Percentiles rank a stretch among this genome's conserved stretches.
These are phyloP conservation scores for Globisporangium megalacanthum DNA, from an alignment of 352 stramenopile genomes.

Conservation along the genomic window DNA sequence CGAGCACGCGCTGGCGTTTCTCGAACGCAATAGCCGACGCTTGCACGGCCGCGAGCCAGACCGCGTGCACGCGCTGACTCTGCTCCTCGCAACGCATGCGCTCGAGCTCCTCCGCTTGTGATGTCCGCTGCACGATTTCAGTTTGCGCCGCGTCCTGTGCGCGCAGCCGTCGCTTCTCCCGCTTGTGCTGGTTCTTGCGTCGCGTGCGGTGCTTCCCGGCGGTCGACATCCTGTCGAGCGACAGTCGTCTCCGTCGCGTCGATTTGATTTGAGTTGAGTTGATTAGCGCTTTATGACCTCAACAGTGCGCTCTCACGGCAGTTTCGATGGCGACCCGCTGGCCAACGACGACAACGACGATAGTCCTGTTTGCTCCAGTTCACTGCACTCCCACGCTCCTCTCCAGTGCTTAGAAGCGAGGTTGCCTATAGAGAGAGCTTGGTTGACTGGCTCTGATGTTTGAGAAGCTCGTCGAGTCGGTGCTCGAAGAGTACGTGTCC, in stretches of 20 bases:
- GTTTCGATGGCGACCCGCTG: too few relatives aligned
- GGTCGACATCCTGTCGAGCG: not conserved
- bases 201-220: conserved; percentile 35
- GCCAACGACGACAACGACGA: too few relatives aligned
- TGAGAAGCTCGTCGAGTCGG: conserved; percentile 79
- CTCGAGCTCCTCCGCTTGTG: conserved; percentile 40
- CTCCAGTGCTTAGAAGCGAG: too few relatives aligned
- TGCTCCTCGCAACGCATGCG: conserved; percentile 52
- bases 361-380: too few relatives aligned
- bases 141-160: conserved; percentile 6
- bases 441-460: conserved; percentile 42
- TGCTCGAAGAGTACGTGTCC: conserved; percentile 83
- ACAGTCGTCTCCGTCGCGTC: not conserved
- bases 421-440: not conserved
- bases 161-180: conserved; percentile 40
- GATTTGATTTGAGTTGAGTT: not conserved
- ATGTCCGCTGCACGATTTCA: conserved; percentile 36
- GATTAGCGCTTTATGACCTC: too few relatives aligned
- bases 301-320: too few relatives aligned
- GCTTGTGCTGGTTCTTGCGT: conserved; percentile 80
- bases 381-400: too few relatives aligned
- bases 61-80: conserved; percentile 44
- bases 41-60: conserved; percentile 42
- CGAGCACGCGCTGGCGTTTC: conserved; percentile 36
- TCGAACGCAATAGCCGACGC: conserved; percentile 32